Conservation (phyloP, 2,329 filamentous ascomycete genomes). For the Alternaria tenuissima region DNA sequence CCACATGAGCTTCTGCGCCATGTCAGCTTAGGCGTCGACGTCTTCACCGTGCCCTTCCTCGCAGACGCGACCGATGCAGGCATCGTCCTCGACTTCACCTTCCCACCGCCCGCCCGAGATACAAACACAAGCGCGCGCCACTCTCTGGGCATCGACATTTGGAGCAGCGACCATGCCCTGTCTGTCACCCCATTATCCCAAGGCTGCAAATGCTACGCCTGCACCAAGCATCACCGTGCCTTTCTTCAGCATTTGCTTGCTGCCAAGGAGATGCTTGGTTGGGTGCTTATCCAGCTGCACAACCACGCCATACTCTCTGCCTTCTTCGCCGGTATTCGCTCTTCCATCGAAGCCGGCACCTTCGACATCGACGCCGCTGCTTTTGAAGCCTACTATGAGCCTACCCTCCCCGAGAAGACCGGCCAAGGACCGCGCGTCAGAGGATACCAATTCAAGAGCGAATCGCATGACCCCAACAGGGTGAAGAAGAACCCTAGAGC, state of each 20-base stretch:
- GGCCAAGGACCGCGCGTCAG: constrained; percentile 72
- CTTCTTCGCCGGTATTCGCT: constrained; percentile 78
- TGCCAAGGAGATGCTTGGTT: constrained; percentile 96
- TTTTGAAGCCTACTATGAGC: constrained; percentile 75
- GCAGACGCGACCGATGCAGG: constrained; percentile 80
- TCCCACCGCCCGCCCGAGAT: constrained; percentile 60
- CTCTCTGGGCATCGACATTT: constrained; percentile 79
- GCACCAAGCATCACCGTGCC: constrained; percentile 81
- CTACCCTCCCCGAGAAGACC: constrained; percentile 74
- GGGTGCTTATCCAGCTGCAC: constrained; percentile 91
- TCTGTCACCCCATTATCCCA: constrained; percentile 68
- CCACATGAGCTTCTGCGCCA: constrained; percentile 83
- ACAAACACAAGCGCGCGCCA: constrained; percentile 20
- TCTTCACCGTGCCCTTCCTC: constrained; percentile 81
- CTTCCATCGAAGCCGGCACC: constrained; percentile 65
- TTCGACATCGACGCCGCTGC: constrained; percentile 63
- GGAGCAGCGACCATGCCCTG: constrained; percentile 66
- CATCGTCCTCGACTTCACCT: constrained; percentile 81
- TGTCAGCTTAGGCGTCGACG: constrained; percentile 77
- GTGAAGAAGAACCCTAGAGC: constrained; percentile 45
- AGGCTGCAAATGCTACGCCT: constrained; percentile 82
- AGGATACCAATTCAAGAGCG: constrained; percentile 46
- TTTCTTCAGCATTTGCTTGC: constrained; percentile 87
- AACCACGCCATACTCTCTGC: constrained; percentile 76
- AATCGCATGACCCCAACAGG: constrained; percentile 35